phyloP scores from a whole-genome alignment of 2,329 filamentous ascomycete genomes.

The Venturia asperata region DNA sequence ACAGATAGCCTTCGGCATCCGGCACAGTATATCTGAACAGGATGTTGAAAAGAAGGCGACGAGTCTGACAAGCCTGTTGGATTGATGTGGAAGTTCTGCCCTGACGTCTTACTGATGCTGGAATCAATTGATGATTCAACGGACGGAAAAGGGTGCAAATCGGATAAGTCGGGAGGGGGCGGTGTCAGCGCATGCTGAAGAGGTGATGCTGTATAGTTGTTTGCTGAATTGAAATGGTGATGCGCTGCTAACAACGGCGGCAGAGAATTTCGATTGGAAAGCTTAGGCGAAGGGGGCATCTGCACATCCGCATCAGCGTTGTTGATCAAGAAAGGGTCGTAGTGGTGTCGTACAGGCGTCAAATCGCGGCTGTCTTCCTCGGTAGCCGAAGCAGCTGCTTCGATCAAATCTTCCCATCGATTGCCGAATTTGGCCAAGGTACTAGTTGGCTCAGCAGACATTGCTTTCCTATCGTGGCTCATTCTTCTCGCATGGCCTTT shows the following conservation, averaged over 20 bases:
- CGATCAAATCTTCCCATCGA: constrained; percentile 93
- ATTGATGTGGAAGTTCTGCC: constrained; percentile 18
- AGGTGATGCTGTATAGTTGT: constrained; percentile 75
- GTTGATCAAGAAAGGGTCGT: not conserved
- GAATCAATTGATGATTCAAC: constrained; percentile 67
- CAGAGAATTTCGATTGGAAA: constrained; percentile 52
- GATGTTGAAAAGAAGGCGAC: constrained; percentile 18
- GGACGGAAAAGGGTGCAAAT: constrained; percentile 71
- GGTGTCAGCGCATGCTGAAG: constrained; percentile 86
- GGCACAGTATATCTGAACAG: constrained; percentile 84
- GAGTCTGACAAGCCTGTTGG: constrained; percentile 17
- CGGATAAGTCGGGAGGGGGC: constrained; percentile 37
- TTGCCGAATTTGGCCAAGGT: constrained; percentile 69
- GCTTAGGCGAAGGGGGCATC: constrained; percentile 38
- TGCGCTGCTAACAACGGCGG: constrained; percentile 44
- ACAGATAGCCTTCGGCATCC: constrained; percentile 72
- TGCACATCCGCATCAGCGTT: constrained; percentile 18
- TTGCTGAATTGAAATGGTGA: constrained; percentile 38
- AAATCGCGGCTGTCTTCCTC: constrained; percentile 85
- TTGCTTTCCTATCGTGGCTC: constrained; percentile 70
- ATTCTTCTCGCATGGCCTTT: constrained; percentile 66
- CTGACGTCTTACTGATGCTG: constrained; percentile 16
- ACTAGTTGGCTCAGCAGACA: constrained; percentile 75
- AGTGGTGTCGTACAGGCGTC: constrained; percentile 61
- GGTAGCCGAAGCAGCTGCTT: constrained; percentile 85